phyloP scores from a whole-genome alignment of 495 filamentous ascomycete species.

The Xylona heveae region DNA sequence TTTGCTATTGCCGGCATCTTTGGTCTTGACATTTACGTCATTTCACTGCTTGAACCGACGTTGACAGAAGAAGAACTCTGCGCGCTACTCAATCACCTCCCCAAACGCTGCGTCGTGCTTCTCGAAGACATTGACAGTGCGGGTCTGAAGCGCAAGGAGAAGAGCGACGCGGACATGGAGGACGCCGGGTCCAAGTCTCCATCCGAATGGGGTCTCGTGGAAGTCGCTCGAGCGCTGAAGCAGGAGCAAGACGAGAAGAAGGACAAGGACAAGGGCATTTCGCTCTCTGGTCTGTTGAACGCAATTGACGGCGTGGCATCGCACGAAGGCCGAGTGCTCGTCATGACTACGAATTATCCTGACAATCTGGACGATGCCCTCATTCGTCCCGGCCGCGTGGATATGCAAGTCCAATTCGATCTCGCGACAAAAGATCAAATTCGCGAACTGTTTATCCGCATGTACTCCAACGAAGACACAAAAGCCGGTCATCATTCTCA shows the following conservation, averaged over 20 bases:
- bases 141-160: slow-evolving; percentile 35
- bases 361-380: slow-evolving; percentile 59
- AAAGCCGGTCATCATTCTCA: too few species aligned
- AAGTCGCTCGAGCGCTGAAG: slow-evolving; percentile 11
- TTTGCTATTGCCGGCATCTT: slow-evolving; percentile 52
- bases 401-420: slow-evolving; percentile 48
- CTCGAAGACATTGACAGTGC: slow-evolving; percentile 58
- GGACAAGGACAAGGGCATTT: slow-evolving; percentile 21
- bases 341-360: slow-evolving; percentile 71
- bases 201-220: slow-evolving; percentile 4
- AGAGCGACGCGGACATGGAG: slow-evolving; percentile 2
- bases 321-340: slow-evolving; percentile 53
- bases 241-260: slow-evolving; percentile 14
- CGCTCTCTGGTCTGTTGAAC: slow-evolving; percentile 57
- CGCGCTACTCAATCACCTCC: slow-evolving; percentile 45
- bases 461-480: too few species aligned
- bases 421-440: slow-evolving; percentile 23
- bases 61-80: slow-evolving; percentile 53
- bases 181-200: not conserved
- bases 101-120: slow-evolving; percentile 44
- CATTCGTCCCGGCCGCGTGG: slow-evolving; percentile 56
- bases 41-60: slow-evolving; percentile 36
- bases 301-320: slow-evolving; percentile 64
- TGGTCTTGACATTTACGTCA: slow-evolving; percentile 48
- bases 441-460: slow-evolving; percentile 27